These are phyloP conservation scores for Groenewaldozyma auringiensis DNA, from an alignment of 1,139 yeast genomes.

Conservation along the genomic window DNA sequence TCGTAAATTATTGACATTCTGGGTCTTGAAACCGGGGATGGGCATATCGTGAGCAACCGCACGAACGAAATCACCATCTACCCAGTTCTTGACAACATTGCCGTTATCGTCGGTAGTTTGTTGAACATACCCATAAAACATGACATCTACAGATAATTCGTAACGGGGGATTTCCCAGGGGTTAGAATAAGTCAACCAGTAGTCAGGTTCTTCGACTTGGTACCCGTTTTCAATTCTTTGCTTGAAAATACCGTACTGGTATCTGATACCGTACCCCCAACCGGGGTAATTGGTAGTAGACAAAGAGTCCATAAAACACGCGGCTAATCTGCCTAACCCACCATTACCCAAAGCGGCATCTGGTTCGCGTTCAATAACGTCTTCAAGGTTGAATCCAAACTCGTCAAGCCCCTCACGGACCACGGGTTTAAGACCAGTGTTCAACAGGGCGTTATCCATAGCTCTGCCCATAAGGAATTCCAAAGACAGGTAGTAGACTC, in stretches of 20 bases:
- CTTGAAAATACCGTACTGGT: conserved; percentile 88
- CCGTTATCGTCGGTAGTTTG: conserved; percentile 49
- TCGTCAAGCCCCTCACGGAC: conserved; percentile 54
- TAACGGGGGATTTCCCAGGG: conserved; percentile 90
- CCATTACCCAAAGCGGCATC: conserved; percentile 96
- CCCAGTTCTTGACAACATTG: conserved; percentile 59
- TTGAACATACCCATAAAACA: conserved; percentile 78
- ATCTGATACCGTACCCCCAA: conserved; percentile 94
- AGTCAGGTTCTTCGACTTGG: conserved; percentile 91
- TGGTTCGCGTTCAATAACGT: conserved; percentile 75
- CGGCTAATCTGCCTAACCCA: conserved; percentile 91
- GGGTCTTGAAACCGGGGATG: conserved; percentile 81
- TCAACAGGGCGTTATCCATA: conserved; percentile 86
- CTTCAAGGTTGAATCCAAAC: conserved; percentile 84
- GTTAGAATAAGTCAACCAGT: conserved; percentile 80
- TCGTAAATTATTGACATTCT: conserved; percentile 80
- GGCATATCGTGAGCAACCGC: conserved; percentile 95
- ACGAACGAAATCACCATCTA: conserved; percentile 79
- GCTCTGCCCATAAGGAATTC: conserved; percentile 96
- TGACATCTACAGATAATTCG: conserved; percentile 88
- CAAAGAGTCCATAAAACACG: conserved; percentile 86
- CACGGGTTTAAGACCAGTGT: conserved; percentile 51
- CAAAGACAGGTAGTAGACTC: conserved; percentile 78
- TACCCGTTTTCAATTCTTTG: conserved; percentile 88
- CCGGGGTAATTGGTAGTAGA: conserved; percentile 85